Conservation (phyloP, 345 rosid species). For the Citropsis articulata region DNA sequence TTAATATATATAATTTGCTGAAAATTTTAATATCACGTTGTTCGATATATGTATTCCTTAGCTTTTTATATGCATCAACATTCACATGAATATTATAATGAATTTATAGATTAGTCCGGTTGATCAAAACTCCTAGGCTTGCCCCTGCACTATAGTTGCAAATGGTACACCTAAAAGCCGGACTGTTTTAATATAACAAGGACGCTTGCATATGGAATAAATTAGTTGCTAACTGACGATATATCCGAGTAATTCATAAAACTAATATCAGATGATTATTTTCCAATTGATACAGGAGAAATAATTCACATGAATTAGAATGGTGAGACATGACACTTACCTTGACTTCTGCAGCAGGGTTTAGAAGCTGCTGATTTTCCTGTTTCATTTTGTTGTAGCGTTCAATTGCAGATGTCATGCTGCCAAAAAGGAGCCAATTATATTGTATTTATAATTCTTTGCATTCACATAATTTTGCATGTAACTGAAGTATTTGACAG, state of each 20-base stretch:
- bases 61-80: too few relatives aligned
- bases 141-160: too few relatives aligned
- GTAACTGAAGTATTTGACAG: too few relatives aligned
- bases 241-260: neutral
- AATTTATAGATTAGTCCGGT: too few relatives aligned
- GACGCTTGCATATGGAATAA: neutral
- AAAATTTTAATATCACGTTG: too few relatives aligned
- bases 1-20: too few relatives aligned
- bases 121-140: too few relatives aligned
- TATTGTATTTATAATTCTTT: neutral
- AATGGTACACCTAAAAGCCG: neutral
- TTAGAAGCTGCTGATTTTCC: slow-evolving; percentile 44
- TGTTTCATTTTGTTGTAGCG: slow-evolving; percentile 65
- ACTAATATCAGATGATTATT: neutral
- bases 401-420: slow-evolving; percentile 61
- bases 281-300: neutral
- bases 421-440: slow-evolving; percentile 17
- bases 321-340: slow-evolving; percentile 24
- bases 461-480: neutral
- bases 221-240: too few relatives aligned
- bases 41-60: too few relatives aligned
- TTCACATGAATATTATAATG: too few relatives aligned
- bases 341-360: slow-evolving; percentile 66
- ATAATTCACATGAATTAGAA: neutral
- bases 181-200: too few relatives aligned